Evolutionary conservation across 208 protist species (phyloP), one percentile per base, ranked within the genome.

Genomic region (Endotrypanum monterogeii): DNA sequence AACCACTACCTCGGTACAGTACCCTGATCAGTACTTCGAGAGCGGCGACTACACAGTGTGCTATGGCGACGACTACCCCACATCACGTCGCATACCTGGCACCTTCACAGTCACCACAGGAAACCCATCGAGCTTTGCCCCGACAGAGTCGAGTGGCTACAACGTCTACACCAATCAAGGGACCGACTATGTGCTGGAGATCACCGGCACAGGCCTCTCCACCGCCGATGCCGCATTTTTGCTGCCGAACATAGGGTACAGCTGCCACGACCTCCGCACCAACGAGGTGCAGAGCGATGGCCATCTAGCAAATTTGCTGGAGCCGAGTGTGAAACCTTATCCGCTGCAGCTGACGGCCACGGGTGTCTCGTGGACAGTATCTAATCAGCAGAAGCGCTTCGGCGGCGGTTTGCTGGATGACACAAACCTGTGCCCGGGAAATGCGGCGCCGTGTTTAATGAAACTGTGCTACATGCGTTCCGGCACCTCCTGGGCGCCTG

Each of bases 181-280:
- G 48, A 83, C 79, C 11, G 71, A 92, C 74, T 92, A 89, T 62
- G 79, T 76, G 5, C 65, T 97, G 41, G 76, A 76, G 58, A 80
- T 97, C 67, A 78, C 72, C 46, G 94, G 94, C 46, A 89, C 73
- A 25, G 76, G 74, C n/a, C 89, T 97, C 23, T 50, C 50, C 41
- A 67, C 55, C 28, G 18, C 55, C 14, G 94, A 96, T 71, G 57
- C 83, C 51, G 83, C 88, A 52, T 95, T 97, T 70, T 60, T 97
- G 14, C 71, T 97, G 30, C 82, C 94, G 0, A 71, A 61, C n/a
- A 85, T 67, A n/a, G 85, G 86, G 71, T 93, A 87, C 81, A 83
- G 78, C 50, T 97, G 94, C 80, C 94, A 97, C 83, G 90, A 95
- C 82, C 85, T 96, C 61, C 81, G 83, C 74, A 94, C 73, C 12